Evolutionary conservation across 169 alveolate species (phyloP).

Genomic region (Plasmodium vivax): DNA sequence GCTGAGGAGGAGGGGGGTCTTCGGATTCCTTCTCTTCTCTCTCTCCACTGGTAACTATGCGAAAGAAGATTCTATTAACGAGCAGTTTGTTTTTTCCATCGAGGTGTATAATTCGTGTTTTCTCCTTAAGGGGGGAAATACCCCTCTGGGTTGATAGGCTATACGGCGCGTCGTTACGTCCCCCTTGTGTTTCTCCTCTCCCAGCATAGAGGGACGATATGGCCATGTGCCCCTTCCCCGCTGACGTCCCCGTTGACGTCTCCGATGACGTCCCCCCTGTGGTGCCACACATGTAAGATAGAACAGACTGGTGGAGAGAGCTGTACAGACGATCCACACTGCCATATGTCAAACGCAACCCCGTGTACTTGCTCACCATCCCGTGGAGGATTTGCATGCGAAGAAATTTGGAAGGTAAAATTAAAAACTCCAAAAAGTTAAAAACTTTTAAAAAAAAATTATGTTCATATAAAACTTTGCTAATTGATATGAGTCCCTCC

Average conservation of each 20-base stretch:
- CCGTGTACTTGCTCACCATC: conserved; percentile 8
- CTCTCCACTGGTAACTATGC: background rate
- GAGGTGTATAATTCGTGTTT: background rate
- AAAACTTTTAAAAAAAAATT: conserved; percentile 40
- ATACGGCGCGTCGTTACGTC: background rate
- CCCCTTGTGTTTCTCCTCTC: background rate
- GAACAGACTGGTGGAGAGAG: background rate
- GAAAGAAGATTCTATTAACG: background rate
- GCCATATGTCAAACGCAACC: background rate
- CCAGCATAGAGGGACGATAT: background rate
- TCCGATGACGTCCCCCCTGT: background rate
- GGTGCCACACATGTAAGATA: background rate
- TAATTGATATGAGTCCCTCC: conserved; percentile 8
- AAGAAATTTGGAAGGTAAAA: conserved; percentile 30
- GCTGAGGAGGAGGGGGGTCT: background rate
- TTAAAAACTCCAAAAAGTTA: conserved; percentile 37
- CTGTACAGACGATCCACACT: conserved; percentile 11
- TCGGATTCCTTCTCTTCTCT: background rate
- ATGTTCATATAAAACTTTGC: conserved; percentile 28
- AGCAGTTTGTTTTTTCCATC: conserved; percentile 4
- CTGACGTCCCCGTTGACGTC: too few relatives aligned
- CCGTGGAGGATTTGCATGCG: conserved; percentile 10
- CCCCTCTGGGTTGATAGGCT: background rate
- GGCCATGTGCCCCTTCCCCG: background rate
- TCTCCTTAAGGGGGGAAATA: background rate